These are phyloP conservation scores for Geotrichum bryndzae DNA, from an alignment of 1,139 yeast genomes.

Conservation along the genomic window DNA sequence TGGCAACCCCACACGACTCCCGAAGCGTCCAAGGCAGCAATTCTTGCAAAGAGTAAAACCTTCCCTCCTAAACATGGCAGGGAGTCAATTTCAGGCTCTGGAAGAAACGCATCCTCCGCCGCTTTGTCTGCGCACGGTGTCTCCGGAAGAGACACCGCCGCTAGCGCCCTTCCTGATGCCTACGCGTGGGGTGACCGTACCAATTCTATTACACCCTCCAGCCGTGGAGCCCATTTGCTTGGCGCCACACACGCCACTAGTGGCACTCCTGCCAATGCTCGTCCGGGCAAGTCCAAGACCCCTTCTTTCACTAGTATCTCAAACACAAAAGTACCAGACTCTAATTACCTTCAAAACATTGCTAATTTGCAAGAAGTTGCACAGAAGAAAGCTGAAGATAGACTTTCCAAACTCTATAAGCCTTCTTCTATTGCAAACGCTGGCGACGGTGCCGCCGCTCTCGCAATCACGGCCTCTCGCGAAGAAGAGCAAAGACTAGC, in stretches of 20 bases:
- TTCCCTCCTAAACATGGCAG: slow-evolving; percentile 15
- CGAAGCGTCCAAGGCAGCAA: slow-evolving; percentile 45
- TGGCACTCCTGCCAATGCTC: slow-evolving; percentile 11
- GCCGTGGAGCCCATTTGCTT: slow-evolving; percentile 7
- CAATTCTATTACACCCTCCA: slow-evolving; percentile 12
- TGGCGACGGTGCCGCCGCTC: slow-evolving; percentile 18
- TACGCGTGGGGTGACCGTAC: slow-evolving; percentile 32
- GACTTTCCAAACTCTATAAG: slow-evolving; percentile 30
- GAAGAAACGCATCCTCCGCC: slow-evolving; percentile 27
- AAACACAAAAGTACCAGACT: slow-evolving; percentile 7
- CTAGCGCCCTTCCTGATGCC: slow-evolving; percentile 34
- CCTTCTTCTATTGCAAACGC: slow-evolving; percentile 22
- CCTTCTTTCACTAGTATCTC: slow-evolving; percentile 14
- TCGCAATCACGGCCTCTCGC: slow-evolving; percentile 15
- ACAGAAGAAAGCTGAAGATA: slow-evolving; percentile 32
- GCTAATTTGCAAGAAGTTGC: slow-evolving; percentile 32
- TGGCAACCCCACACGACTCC: slow-evolving; percentile 33
- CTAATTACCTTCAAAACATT: slow-evolving; percentile 20
- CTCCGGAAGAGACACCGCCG: slow-evolving; percentile 35
- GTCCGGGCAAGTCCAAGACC: slow-evolving; percentile 19
- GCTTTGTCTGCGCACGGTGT: slow-evolving; percentile 30
- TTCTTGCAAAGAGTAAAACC: slow-evolving; percentile 39
- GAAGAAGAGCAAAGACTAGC: slow-evolving; percentile 19
- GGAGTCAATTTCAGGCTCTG: slow-evolving; percentile 16
- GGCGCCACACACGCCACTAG: slow-evolving; percentile 19